These are phyloP conservation scores for Blastocystis sp. DNA, from an alignment of 352 stramenopile species.

Conservation along the genomic window DNA sequence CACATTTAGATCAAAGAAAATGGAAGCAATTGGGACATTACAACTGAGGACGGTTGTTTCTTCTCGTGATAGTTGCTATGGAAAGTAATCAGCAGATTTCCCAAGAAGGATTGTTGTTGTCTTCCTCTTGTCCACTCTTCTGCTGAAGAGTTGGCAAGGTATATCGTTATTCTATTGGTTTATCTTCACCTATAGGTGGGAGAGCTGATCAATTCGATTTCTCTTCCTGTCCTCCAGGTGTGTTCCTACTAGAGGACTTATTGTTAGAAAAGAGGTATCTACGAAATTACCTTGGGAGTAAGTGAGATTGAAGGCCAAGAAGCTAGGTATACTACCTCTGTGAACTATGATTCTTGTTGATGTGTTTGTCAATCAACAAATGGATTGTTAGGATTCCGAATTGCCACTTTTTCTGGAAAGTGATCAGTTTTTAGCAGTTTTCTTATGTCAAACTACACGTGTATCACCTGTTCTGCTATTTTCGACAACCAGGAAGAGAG, in stretches of 20 bases:
- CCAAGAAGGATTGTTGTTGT: constrained; percentile 55
- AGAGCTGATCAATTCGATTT: constrained; percentile 26
- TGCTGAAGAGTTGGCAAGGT: constrained; percentile 41
- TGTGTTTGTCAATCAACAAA: constrained; percentile 23
- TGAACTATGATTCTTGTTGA: neutral
- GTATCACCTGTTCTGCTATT: constrained; percentile 21
- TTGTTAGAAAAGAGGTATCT: constrained; percentile 46
- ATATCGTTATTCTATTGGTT: neutral
- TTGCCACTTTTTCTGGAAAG: constrained; percentile 10
- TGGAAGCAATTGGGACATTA: constrained; percentile 42
- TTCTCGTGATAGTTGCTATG: neutral
- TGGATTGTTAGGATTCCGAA: neutral
- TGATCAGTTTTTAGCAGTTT: constrained; percentile 5
- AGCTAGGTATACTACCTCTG: constrained; percentile 15
- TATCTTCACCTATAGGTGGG: neutral
- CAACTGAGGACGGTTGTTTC: constrained; percentile 8
- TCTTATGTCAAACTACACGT: constrained; percentile 49
- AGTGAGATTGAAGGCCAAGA: constrained; percentile 51
- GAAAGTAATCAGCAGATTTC: neutral
- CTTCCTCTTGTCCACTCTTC: constrained; percentile 52
- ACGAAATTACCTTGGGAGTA: constrained; percentile 38
- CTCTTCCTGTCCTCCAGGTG: neutral
- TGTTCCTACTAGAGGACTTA: neutral
- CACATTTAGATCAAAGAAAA: constrained; percentile 34
- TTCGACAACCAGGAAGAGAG: constrained; percentile 33